These are phyloP conservation scores for Colletotrichum magnum DNA, from an alignment of 2,329 filamentous ascomycete species.

Conservation along the genomic window DNA sequence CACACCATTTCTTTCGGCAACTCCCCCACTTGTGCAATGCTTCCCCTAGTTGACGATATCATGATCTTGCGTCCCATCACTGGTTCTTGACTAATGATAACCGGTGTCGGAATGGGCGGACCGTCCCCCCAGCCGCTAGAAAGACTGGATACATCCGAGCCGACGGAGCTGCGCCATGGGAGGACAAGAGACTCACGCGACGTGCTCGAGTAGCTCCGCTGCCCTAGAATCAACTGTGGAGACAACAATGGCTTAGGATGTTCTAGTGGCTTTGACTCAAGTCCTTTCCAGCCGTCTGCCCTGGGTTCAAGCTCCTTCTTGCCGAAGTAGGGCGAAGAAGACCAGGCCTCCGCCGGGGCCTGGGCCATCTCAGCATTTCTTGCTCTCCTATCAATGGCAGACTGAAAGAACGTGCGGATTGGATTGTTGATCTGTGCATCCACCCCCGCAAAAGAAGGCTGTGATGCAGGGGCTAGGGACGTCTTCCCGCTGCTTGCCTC, in stretches of 20 bases:
- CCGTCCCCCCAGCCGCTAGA: slow-evolving; percentile 28
- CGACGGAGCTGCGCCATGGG: slow-evolving; percentile 12
- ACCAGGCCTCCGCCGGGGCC: slow-evolving; percentile 10
- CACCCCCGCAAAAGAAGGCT: not conserved
- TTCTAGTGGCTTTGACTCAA: not conserved
- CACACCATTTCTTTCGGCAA: not conserved
- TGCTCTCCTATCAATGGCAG: slow-evolving; percentile 7
- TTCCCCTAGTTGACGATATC: not conserved
- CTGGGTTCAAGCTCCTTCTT: not conserved
- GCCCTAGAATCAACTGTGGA: not conserved
- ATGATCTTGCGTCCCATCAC: not conserved
- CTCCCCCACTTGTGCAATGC: not conserved
- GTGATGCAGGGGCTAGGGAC: not conserved
- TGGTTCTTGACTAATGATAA: not conserved
- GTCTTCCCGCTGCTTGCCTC: not conserved
- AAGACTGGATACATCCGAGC: slow-evolving; percentile 10
- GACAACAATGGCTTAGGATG: not conserved
- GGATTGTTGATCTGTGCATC: not conserved
- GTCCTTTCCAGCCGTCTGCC: not conserved
- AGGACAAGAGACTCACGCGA: slow-evolving; percentile 5
- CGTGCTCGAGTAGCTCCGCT: not conserved
- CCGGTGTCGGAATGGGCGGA: slow-evolving; percentile 2
- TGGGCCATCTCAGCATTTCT: slow-evolving; percentile 9
- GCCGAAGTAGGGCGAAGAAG: not conserved
- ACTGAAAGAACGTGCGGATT: slow-evolving; percentile 16